Evolutionary conservation across 1,139 yeast species (phyloP).

Genomic region (Yamadazyma diospyri): DNA sequence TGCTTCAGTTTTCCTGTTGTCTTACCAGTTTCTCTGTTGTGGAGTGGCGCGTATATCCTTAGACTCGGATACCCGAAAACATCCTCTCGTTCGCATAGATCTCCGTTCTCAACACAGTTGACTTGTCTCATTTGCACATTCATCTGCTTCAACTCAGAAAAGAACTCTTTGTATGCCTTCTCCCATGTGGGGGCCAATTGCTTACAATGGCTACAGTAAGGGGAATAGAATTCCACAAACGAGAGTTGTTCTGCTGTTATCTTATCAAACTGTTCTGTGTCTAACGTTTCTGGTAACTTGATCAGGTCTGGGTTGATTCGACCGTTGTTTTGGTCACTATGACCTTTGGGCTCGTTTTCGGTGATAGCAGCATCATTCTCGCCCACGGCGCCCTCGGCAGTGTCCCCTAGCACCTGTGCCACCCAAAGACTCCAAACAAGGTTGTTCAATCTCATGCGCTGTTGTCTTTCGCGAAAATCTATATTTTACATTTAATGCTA

Average conservation of each 20-base stretch:
- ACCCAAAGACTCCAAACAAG: background rate
- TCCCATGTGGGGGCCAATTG: conserved; percentile 65
- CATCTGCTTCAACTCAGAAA: conserved; percentile 31
- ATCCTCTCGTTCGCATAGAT: conserved; percentile 60
- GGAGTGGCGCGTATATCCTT: conserved; percentile 56
- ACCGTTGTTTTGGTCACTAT: background rate
- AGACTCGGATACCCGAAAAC: conserved; percentile 56
- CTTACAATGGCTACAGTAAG: conserved; percentile 69
- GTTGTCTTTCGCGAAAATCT: conserved; percentile 1
- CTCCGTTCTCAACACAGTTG: conserved; percentile 70
- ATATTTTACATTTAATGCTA: too few relatives aligned
- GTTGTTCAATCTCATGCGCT: background rate
- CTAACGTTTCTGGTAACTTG: conserved; percentile 21
- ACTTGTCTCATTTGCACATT: conserved; percentile 63
- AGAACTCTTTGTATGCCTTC: conserved; percentile 45
- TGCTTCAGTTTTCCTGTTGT: conserved; percentile 29
- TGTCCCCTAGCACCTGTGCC: background rate
- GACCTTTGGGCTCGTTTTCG: background rate
- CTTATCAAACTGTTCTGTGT: conserved; percentile 38
- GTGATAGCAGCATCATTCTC: background rate
- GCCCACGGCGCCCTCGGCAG: background rate
- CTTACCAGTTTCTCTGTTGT: conserved; percentile 25
- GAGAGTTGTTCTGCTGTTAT: conserved; percentile 46
- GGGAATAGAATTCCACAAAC: conserved; percentile 64
- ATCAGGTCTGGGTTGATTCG: conserved; percentile 7